Conservation (phyloP, 2,329 filamentous ascomycete species). For the Alternaria sp. region DNA sequence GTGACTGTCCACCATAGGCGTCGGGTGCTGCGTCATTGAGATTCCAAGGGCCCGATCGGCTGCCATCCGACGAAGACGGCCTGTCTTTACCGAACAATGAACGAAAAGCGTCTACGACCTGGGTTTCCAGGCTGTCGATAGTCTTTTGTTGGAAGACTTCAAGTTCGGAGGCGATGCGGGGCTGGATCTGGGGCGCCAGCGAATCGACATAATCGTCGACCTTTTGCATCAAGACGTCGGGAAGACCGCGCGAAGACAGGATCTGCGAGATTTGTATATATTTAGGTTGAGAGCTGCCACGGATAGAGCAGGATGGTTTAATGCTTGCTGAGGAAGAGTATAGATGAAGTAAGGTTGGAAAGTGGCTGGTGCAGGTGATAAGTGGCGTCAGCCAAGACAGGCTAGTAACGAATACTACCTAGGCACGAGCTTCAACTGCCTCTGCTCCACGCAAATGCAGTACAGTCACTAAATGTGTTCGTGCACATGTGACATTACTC, state of each 20-base stretch:
- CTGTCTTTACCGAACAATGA: constrained; percentile 36
- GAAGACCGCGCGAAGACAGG: constrained; percentile 29
- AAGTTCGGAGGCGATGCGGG: constrained; percentile 39
- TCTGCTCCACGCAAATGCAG: not conserved
- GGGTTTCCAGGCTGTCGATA: constrained; percentile 39
- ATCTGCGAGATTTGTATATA: not conserved
- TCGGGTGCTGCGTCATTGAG: constrained; percentile 36
- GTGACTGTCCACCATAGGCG: constrained; percentile 36
- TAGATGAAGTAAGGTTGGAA: not conserved
- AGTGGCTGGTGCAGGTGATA: constrained; percentile 1
- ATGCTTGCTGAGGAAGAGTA: not conserved
- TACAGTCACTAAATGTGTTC: not conserved
- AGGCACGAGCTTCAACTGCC: not conserved
- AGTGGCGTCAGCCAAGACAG: constrained; percentile 1
- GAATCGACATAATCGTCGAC: constrained; percentile 41
- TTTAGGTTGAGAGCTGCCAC: not conserved
- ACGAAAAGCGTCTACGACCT: constrained; percentile 38
- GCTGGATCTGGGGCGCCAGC: constrained; percentile 39
- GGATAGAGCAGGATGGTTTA: not conserved
- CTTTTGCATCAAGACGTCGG: constrained; percentile 35
- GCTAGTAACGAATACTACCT: not conserved
- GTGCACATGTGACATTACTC: not conserved
- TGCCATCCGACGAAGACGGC: constrained; percentile 19
- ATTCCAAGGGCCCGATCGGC: constrained; percentile 25
- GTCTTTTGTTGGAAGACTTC: constrained; percentile 41